phyloP scores from a whole-genome alignment of 2,329 filamentous ascomycete species.

The Colletotrichum sp. region DNA sequence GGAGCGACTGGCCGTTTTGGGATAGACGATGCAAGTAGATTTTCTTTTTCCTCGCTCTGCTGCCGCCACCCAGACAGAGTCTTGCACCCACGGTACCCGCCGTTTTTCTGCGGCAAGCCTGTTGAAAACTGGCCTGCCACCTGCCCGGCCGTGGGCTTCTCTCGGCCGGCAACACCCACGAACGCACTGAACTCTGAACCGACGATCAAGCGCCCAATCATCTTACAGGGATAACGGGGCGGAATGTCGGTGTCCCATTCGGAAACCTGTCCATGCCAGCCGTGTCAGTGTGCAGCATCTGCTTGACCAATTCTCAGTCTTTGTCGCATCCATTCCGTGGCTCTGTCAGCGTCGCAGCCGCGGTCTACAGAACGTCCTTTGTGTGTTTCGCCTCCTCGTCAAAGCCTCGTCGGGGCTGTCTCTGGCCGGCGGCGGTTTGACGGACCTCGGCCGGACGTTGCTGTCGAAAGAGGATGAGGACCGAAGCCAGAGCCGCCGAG shows the following conservation, averaged over 20 bases:
- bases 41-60: not conserved
- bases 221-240: constrained; percentile 17
- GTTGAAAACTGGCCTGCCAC: not conserved
- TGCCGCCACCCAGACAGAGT: not conserved
- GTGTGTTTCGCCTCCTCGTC: constrained; percentile 6
- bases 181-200: not conserved
- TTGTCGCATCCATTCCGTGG: not conserved
- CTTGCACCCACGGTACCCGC: not conserved
- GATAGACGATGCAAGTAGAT: not conserved
- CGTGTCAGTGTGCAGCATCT: not conserved
- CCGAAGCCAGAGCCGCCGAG: not conserved
- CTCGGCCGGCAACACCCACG: not conserved
- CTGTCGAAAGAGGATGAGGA: not conserved
- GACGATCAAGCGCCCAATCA: constrained; percentile 9
- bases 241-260: constrained; percentile 11
- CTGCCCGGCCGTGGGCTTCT: not conserved
- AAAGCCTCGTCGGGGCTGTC: not conserved
- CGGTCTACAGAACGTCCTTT: not conserved
- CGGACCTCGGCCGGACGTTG: constrained; percentile 14
- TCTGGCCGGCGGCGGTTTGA: not conserved
- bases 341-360: not conserved
- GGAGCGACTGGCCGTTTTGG: not conserved
- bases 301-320: not conserved
- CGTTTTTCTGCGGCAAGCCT: not conserved
- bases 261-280: not conserved